A percentile compares a stretch with the other conserved stretches of the same genome.
Evolutionary conservation across 441 rosid species (phyloP).

Genomic region (Gossypium gossypioides): DNA sequence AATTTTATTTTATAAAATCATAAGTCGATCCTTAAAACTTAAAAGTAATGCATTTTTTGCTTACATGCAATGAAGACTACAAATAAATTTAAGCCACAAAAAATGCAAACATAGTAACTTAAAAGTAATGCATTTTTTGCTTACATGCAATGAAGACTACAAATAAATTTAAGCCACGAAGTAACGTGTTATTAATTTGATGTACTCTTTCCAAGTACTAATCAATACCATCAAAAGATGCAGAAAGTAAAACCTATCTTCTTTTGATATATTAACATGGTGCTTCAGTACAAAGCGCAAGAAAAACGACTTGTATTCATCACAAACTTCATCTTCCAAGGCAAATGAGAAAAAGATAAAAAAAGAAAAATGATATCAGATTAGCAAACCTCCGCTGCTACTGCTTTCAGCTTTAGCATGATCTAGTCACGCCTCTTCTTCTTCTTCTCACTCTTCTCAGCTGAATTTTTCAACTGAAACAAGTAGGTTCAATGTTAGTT

Average conservation of each 20-base stretch:
- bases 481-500: not conserved
- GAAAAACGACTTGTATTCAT: not conserved
- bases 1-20: no score
- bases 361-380: no score
- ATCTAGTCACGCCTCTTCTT: slow-evolving; percentile 41
- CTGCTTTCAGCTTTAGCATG: not conserved
- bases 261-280: not conserved
- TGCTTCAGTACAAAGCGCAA: not conserved
- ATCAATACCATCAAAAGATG: not conserved
- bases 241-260: not conserved
- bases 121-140: no score
- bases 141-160: no score
- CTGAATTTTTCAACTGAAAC: slow-evolving; percentile 55
- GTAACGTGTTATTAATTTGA: not conserved
- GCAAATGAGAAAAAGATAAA: not conserved
- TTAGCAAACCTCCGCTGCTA: not conserved
- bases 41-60: no score
- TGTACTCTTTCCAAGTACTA: not conserved
- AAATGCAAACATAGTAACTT: no score
- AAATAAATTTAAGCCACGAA: not conserved
- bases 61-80: no score
- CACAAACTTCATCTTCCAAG: not conserved
- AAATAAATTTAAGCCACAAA: no score
- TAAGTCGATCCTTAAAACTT: no score
- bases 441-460: slow-evolving; percentile 59